Evolutionary conservation across 257 asterid species (phyloP), one percentile per base, ranked within the genome.

Genomic region (Salvia miltiorrhiza): DNA sequence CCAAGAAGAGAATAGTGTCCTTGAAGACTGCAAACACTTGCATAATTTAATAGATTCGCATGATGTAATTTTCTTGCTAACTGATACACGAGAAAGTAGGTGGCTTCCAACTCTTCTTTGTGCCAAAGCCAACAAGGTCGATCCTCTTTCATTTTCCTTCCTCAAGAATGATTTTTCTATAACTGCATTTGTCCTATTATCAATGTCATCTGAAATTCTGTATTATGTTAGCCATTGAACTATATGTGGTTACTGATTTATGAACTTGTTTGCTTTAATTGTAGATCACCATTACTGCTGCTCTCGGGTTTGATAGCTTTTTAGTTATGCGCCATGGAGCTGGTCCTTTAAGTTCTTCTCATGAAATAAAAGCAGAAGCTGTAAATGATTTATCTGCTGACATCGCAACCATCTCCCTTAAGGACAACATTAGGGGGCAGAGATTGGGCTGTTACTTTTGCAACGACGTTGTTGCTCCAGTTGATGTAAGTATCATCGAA

Each of bases 361-460:
- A 59, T 48, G 71, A 76, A 47, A 79, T 59, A 57, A 75, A 81
- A 65, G 61, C 79, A 54, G 84, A 78, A 76, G 71, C 57, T 64
- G 4, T 9, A 73, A 69, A 61, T 60, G 78, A 58, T 60, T 54
- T 85, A 65, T 68, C 88, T 21, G 66, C 83, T 66, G 81, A 80
- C 67, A 67, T 77, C 70, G 84, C 74, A 37, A 47, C 74, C 14
- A 59, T 84, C 45, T 75, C 87, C 37, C 69, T 82, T 35, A 23
- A 55, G 7, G 79, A 75, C 66, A 79, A 65, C 73, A 68, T 21
- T 33, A 72, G 16, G 63, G 77, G 43, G 11, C 82, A 62, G 67
- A 84, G 97, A 87, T 74, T 94, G 79, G 99, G 99, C 32, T 94
- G 99, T 79, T 94, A 94, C 86, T 94, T 94, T 77, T 94, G 99